Base-by-base conservation (phyloP, 306 rosid species). In the Gleditsia sinensis region DNA sequence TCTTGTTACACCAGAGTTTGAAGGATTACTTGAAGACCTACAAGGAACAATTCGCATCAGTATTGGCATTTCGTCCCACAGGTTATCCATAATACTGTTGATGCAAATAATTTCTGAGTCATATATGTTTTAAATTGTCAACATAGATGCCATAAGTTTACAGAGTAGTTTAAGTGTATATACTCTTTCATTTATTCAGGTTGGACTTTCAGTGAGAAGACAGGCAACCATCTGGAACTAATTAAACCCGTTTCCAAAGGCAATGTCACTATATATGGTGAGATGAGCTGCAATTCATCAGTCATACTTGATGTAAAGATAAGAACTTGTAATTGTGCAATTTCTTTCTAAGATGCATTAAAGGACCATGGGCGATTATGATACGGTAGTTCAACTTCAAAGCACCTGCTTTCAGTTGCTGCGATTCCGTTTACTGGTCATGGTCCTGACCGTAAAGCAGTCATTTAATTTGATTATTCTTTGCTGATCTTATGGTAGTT, bases 1-100 rank as follows among this genome's bases (percentile, higher is more conserved):
- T 23, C 51, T 63, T 54, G 63, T 66, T 58, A n/a, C 75, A 36
- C 33, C 42, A 85, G 89, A 64, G 76, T 58, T 77, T 85, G 37
- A 85, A 73, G 77, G 81, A 77, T 76, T 85, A 85, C 66, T 72
- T 85, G 77, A 77, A 82, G 75, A 76, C 83, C 71, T 85, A 79
- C 83, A 69, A 62, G 79, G 87, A 82, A 25, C 78, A 82, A 80
- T 85, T 68, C 65, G 54, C 83, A 21, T 51, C 83, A 53, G 50
- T 85, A 42, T 85, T 85, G 63, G 89, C 89, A 75, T 85, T 85
- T 80, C 86, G 87, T 63, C 89, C 89, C 21, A 85, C 89, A 43
- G 89, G 89, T 79, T 54, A 39, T 62, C 58, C 46, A 32, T n/a
- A n/a, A 33, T 23, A 64, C 54, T 66, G n/a, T n/a, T 45, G 36